Conservation (phyloP, 2,329 filamentous ascomycete species). For the Zymoseptoria tritici region DNA sequence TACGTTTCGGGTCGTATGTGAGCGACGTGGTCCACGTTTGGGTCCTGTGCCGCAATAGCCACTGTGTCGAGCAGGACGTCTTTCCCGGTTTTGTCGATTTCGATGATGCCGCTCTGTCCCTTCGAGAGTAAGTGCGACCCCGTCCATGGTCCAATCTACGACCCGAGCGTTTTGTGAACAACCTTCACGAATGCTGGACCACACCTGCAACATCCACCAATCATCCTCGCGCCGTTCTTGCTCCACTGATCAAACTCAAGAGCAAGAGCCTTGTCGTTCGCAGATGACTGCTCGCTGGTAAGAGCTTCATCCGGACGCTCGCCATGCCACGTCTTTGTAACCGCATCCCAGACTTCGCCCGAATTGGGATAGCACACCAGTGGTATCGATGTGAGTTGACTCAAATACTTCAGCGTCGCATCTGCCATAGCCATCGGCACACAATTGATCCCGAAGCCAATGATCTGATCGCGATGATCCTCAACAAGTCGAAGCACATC, state of each 20-base stretch:
- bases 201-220: conserved; percentile 44
- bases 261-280: conserved; percentile 4
- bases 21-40: too few relatives aligned
- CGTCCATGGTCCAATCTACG: not conserved
- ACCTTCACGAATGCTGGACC: conserved; percentile 26
- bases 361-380: conserved; percentile 40
- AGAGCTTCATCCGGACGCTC: conserved; percentile 18
- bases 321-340: conserved; percentile 30
- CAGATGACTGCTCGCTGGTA: conserved; percentile 20
- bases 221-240: conserved; percentile 35
- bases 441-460: conserved; percentile 42
- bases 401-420: conserved; percentile 29
- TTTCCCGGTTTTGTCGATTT: too few relatives aligned
- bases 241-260: conserved; percentile 14
- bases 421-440: conserved; percentile 31
- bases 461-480: conserved; percentile 24
- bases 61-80: too few relatives aligned
- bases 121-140: too few relatives aligned
- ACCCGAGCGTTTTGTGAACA: not conserved
- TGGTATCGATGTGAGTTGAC: conserved; percentile 26
- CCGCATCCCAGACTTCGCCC: conserved; percentile 41
- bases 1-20: too few relatives aligned
- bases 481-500: conserved; percentile 30
- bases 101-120: too few relatives aligned
- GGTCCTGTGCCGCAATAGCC: too few relatives aligned